phyloP scores from a whole-genome alignment of 2,329 filamentous ascomycete genomes.

The Fusarium sp. region DNA sequence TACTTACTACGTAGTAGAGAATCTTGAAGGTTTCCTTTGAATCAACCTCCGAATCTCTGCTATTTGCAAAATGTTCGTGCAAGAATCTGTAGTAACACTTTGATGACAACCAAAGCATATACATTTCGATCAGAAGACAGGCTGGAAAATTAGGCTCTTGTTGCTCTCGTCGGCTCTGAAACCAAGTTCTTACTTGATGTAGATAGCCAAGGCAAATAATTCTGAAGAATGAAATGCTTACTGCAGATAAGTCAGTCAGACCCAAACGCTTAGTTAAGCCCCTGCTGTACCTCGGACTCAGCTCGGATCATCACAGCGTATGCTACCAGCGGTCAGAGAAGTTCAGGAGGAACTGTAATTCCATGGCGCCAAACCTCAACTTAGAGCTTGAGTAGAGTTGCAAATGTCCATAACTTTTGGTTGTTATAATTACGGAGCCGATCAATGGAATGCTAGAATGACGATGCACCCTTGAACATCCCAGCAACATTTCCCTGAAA shows the following conservation, averaged over 20 bases:
- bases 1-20: too few species aligned
- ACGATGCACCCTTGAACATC: constrained; percentile 27
- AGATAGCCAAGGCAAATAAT: constrained; percentile 2
- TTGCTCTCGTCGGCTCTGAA: not conserved
- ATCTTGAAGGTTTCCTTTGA: too few species aligned
- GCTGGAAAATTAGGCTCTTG: not conserved
- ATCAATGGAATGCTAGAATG: not conserved
- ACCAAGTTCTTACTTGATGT: not conserved
- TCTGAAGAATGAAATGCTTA: constrained; percentile 22
- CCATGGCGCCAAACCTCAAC: not conserved
- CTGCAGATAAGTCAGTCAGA: constrained; percentile 17
- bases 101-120: not conserved
- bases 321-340: not conserved
- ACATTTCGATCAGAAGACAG: not conserved
- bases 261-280: not conserved
- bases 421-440: not conserved
- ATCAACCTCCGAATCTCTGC: too few species aligned
- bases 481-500: constrained; percentile 38
- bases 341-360: not conserved
- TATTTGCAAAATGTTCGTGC: not conserved
- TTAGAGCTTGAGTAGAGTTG: not conserved
- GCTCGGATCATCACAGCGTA: not conserved
- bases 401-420: not conserved
- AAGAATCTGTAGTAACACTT: not conserved
- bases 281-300: not conserved